A percentile compares a stretch with the other conserved stretches of the same genome.
Evolutionary conservation across 129 eudicot genomes (phyloP).

Genomic region (Tanacetum coccineum): DNA sequence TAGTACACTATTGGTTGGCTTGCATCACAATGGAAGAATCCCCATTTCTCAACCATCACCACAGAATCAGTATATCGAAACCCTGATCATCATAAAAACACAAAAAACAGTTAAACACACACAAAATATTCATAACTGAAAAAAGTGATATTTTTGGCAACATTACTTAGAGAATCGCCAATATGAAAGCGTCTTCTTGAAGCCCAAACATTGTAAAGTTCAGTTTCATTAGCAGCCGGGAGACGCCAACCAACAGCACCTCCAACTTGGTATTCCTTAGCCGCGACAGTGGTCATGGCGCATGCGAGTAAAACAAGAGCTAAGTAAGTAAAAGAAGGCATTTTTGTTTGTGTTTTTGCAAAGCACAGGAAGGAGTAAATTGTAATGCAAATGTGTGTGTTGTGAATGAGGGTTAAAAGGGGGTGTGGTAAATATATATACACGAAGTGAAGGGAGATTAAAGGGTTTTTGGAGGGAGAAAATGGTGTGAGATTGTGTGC

Average conservation of each 20-base stretch:
- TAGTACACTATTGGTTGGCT: constrained; percentile 14
- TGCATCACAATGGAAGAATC: constrained; percentile 26
- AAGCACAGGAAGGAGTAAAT: not conserved
- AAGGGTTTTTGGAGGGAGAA: constrained; percentile 11
- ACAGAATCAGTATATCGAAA: constrained; percentile 35
- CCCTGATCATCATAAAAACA: constrained; percentile 16
- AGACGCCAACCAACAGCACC: constrained; percentile 31
- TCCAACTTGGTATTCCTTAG: constrained; percentile 32
- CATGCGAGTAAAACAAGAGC: constrained; percentile 4
- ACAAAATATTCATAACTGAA: too few species aligned
- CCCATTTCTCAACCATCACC: constrained; percentile 17
- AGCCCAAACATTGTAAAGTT: constrained; percentile 39
- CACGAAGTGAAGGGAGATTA: too few species aligned
- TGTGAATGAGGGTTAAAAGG: not conserved
- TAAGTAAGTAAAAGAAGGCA: constrained; percentile 10
- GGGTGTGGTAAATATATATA: not conserved
- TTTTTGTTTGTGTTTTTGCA: constrained; percentile 8
- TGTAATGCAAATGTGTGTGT: not conserved
- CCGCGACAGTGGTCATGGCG: constrained; percentile 1
- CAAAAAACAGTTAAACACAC: not conserved
- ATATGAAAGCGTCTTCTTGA: constrained; percentile 22
- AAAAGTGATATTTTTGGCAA: too few species aligned
- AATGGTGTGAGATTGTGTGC: constrained; percentile 22
- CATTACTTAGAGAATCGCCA: constrained; percentile 25
- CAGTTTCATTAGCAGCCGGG: constrained; percentile 31